Evolutionary conservation across 2,329 filamentous ascomycete species (phyloP).

Genomic region (Aspergillus oerlinghausenensis): DNA sequence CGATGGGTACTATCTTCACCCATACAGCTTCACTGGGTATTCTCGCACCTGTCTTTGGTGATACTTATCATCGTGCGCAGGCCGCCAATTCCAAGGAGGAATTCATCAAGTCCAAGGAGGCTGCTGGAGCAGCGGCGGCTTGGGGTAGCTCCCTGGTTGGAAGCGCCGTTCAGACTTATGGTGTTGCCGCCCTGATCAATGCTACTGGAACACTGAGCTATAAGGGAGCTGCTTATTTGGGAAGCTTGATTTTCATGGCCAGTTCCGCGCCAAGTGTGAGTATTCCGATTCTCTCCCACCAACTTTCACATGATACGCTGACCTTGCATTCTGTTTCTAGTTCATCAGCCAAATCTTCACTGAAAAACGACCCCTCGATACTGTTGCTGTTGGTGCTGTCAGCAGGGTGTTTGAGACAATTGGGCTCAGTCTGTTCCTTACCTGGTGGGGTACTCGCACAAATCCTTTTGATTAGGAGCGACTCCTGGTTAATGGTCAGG

Average conservation of each 20-base stretch:
- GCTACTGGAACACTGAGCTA: conserved; percentile 92
- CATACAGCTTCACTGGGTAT: conserved; percentile 86
- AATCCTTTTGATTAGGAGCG: conserved; percentile 74
- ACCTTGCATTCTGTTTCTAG: conserved; percentile 44
- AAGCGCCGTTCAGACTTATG: conserved; percentile 83
- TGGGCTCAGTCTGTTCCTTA: conserved; percentile 85
- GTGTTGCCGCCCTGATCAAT: conserved; percentile 86
- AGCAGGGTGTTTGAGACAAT: conserved; percentile 90
- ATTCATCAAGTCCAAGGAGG: conserved; percentile 90
- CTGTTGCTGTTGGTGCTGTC: conserved; percentile 76
- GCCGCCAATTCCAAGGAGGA: conserved; percentile 91
- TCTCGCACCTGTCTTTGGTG: conserved; percentile 83
- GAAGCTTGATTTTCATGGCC: conserved; percentile 84
- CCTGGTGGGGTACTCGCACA: conserved; percentile 95
- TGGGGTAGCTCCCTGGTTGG: conserved; percentile 89
- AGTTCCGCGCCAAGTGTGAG: conserved; percentile 80
- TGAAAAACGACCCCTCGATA: conserved; percentile 89
- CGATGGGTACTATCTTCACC: conserved; percentile 92
- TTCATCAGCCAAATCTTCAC: conserved; percentile 81
- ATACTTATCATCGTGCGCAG: conserved; percentile 91
- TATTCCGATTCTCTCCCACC: conserved; percentile 21
- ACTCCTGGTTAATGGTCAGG: not conserved
- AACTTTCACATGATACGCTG: not conserved
- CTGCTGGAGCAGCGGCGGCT: conserved; percentile 76
- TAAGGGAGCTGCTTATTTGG: conserved; percentile 94